Percentiles rank a stretch among this genome's conserved stretches.
Evolutionary conservation across 768 basidiomycete species (phyloP).

Genomic region (Exidia glandulosa): DNA sequence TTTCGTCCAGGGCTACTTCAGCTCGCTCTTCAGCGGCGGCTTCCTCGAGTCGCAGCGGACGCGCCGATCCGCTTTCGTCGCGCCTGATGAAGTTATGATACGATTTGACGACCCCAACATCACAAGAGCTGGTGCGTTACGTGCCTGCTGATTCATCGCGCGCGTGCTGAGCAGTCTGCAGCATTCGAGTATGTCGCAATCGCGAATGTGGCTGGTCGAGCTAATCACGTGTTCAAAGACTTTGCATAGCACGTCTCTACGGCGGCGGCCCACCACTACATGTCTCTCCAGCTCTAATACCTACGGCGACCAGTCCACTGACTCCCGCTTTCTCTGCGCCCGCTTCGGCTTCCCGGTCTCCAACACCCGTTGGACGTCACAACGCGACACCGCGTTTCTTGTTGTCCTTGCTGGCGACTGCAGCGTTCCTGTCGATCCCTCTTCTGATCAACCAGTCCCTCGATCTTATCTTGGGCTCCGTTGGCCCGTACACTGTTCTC

Average conservation of each 20-base stretch:
- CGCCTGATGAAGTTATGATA: conserved; percentile 51
- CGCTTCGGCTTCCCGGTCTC: conserved; percentile 9
- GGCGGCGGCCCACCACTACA: conserved; percentile 72
- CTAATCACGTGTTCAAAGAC: conserved; percentile 29
- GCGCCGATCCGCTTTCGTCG: not conserved
- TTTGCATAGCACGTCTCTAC: conserved; percentile 80
- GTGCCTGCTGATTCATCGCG: not conserved
- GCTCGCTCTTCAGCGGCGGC: conserved; percentile 73
- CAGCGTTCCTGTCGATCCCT: conserved; percentile 77
- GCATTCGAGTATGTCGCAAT: conserved; percentile 76
- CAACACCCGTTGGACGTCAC: conserved; percentile 45
- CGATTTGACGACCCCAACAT: conserved; percentile 80
- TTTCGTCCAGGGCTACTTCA: conserved; percentile 64
- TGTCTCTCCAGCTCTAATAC: conserved; percentile 51
- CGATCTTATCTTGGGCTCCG: conserved; percentile 53
- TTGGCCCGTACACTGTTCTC: conserved; percentile 68
- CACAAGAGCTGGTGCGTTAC: conserved; percentile 63
- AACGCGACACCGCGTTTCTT: conserved; percentile 73
- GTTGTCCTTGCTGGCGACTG: conserved; percentile 76
- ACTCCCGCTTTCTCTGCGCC: conserved; percentile 46
- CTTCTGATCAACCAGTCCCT: conserved; percentile 65
- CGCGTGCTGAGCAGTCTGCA: conserved; percentile 19
- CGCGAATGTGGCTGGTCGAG: not conserved
- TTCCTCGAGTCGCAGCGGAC: conserved; percentile 47
- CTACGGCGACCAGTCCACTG: conserved; percentile 57